These are phyloP conservation scores for Pichia sp. DNA, from an alignment of 1,139 yeast genomes.

Conservation along the genomic window DNA sequence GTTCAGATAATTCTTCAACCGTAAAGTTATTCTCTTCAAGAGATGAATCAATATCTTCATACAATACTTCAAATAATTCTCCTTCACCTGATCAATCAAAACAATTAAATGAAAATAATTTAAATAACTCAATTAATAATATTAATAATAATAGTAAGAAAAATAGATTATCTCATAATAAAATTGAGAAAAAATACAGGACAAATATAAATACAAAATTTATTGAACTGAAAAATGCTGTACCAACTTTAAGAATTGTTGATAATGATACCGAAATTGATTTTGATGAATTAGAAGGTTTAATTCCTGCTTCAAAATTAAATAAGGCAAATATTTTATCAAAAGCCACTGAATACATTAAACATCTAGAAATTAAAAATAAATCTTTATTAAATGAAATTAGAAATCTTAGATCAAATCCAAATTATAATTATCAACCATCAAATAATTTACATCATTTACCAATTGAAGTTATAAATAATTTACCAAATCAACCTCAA, in stretches of 20 bases:
- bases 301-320: constrained; percentile 79
- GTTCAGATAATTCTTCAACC: background rate
- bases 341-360: constrained; percentile 86
- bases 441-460: constrained; percentile 1
- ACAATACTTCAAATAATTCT: background rate
- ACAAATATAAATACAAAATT: constrained; percentile 68
- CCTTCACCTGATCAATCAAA: too few species aligned
- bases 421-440: constrained; percentile 6
- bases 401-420: constrained; percentile 10
- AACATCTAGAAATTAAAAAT: constrained; percentile 72
- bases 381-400: constrained; percentile 46
- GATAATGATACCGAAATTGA: constrained; percentile 25
- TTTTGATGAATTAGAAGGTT: constrained; percentile 59
- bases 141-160: background rate
- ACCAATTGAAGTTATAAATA: constrained; percentile 11
- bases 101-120: too few species aligned
- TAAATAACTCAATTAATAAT: too few species aligned
- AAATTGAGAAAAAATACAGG: constrained; percentile 71
- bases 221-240: constrained; percentile 59
- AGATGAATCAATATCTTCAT: background rate
- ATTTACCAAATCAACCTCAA: constrained; percentile 11
- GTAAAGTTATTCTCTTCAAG: constrained; percentile 2
- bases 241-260: constrained; percentile 53
- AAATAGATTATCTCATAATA: constrained; percentile 62
- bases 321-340: constrained; percentile 85